Base-by-base conservation (phyloP, 768 basidiomycete genomes). In the Phylloporus sp. region DNA sequence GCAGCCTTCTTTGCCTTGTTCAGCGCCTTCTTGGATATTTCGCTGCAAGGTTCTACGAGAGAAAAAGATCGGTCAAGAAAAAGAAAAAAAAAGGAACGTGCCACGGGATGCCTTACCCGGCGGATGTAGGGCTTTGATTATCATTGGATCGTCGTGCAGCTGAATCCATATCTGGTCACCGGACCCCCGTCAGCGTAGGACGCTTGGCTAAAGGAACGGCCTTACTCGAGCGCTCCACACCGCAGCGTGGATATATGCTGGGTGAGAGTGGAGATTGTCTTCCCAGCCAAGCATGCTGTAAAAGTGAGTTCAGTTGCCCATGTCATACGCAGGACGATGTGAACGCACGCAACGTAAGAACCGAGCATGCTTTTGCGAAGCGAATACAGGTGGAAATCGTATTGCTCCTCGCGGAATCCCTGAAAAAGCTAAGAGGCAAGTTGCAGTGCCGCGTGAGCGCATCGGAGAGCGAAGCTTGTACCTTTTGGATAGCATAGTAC, bases 371-470 rank as follows among this genome's bases (percentile, higher is more conserved):
- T 88, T 57, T 89, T 92, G 43, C 96, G 83, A 55, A 97, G 55
- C 54, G 90, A 90, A 65, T 97, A 99, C 7, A 86, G 82, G 64
- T 99, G 96, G 75, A 99, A 99, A 66, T 99, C 96, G 57, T 86
- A 97, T 67, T 98, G 93, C 59, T 96, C 94, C 55, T 97, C 92
- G 53, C 96, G 91, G 53, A 88, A 79, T 42, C 87, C 86, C 43
- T 84, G 77, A 64, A 95, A 97, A 14, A 84, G 69, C 89, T 90
- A 49, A 32, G 23, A 39, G 26, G 18, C 38, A 42, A 14, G 39
- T 43, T 58, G 18, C 28, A 58, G 38, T 37, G 18, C 37, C 27
- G 29, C 23, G 23, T 24, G 27, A 33, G 35, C 50, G 26, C 24
- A 23, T 42, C 46, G 20, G 14, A 50, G 20, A 20, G 36, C 44